Base-by-base conservation (phyloP, 345 rosid species). In the Salix suchowensis region DNA sequence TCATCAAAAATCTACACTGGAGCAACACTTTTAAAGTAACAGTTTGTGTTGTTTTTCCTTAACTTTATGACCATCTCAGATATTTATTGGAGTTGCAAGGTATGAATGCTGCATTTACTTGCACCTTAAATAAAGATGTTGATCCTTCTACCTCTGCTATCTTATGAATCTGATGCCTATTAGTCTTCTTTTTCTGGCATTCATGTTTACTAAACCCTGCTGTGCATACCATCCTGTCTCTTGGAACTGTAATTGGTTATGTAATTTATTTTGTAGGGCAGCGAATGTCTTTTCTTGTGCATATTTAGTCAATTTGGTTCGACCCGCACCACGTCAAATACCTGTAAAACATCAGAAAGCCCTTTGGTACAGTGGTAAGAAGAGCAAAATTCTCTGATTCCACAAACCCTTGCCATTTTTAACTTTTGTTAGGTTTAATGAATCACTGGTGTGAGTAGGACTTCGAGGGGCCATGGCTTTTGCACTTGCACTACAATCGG, bases 361-460 rank as follows among this genome's bases (percentile, higher is more conserved):
- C 71, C 99, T 96, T 83, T 96, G 98, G 91, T 96, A 93, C 76
- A 96, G 98, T 81, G 98, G 99, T 96, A 89, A 88, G 98, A 70
- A 55, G 46, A 73, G 66, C 65, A 21, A 18, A 65, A 77, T 67
- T 58, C 67, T 48, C 74, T 69, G 68, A 30, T 18, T n/a, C 0
- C 7, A 24, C 9, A 28, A 28, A 30, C 55, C 32, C 40, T 32
- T 30, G 11, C 52, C 65, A 67, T 40, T 58, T 65, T 36, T 73
- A 60, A 40, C 30, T 16, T 54, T 50, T 18, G 75, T 21, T 0
- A 7, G 42, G 44, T 52, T 13, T 21, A 37, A 72, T 65, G 44
- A 7, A 44, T 36, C 32, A 28, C 55, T 72, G 42, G 24, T 72
- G 5, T 66, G 55, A 12, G 60, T 40, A 78, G 76, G 76, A 65